phyloP scores from a whole-genome alignment of 2,329 filamentous ascomycete species.

The Paecilomyces niveus region DNA sequence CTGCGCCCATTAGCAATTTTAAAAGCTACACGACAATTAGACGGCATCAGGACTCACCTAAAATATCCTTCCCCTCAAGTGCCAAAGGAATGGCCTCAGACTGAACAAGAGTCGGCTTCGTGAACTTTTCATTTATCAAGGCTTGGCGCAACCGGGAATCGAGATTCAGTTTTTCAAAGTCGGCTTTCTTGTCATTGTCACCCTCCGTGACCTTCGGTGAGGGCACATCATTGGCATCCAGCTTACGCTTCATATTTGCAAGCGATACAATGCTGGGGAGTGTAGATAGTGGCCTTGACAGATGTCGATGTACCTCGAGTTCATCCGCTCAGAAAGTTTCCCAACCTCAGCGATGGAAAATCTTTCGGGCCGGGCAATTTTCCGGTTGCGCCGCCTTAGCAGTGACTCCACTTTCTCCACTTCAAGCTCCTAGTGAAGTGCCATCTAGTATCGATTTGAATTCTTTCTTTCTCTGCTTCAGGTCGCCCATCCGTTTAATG shows the following conservation, averaged over 20 bases:
- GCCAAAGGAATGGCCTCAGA: constrained; percentile 80
- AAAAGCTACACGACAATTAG: background rate
- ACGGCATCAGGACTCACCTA: constrained; percentile 40
- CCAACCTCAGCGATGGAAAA: constrained; percentile 12
- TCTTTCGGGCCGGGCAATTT: constrained; percentile 26
- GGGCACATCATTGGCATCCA: constrained; percentile 42
- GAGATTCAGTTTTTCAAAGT: constrained; percentile 71
- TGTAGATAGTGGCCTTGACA: background rate
- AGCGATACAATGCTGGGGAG: background rate
- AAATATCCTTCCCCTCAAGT: constrained; percentile 78
- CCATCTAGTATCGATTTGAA: background rate
- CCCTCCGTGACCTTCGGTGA: constrained; percentile 24
- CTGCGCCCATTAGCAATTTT: too few relatives aligned
- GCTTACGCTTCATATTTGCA: constrained; percentile 43
- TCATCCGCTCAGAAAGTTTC: constrained; percentile 18
- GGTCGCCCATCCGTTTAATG: too few relatives aligned
- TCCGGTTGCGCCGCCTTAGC: constrained; percentile 16
- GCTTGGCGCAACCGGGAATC: constrained; percentile 82
- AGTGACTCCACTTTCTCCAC: background rate
- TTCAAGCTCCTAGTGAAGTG: background rate
- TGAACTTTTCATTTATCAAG: constrained; percentile 75
- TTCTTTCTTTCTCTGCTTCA: background rate
- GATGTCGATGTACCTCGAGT: background rate
- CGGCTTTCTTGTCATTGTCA: constrained; percentile 32
- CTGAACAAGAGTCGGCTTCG: constrained; percentile 83